A percentile compares a stretch with the other conserved stretches of the same genome.
Conservation (phyloP, 176 grass and related monocot genomes). For the Hordeum marinum region DNA sequence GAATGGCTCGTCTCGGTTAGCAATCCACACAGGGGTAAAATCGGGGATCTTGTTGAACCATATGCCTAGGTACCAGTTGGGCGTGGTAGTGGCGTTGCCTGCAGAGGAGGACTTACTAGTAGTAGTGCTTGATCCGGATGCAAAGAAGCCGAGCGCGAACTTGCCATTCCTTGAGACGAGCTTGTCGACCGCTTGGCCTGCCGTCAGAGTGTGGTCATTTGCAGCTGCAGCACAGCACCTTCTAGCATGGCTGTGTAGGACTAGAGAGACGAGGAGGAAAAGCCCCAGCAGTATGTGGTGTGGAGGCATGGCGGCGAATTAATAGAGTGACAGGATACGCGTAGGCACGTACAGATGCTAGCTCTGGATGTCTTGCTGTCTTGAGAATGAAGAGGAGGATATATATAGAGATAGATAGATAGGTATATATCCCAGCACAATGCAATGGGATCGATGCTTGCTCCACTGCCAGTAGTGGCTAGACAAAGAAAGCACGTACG, state of each 20-base stretch:
- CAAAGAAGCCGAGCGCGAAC: not conserved
- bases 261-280: not conserved
- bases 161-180: conserved; percentile 1
- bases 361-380: not conserved
- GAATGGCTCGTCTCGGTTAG: conserved; percentile 33
- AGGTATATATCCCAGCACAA: not conserved
- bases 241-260: not conserved
- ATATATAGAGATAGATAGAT: not conserved
- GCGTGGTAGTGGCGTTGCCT: not conserved
- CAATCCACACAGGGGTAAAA: conserved; percentile 36
- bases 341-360: not conserved
- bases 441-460: not conserved
- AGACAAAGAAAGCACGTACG: no score
- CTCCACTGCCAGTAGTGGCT: no score
- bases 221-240: not conserved
- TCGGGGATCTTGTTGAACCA: conserved; percentile 39
- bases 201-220: not conserved
- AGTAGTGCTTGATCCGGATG: not conserved
- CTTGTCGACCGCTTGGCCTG: not conserved
- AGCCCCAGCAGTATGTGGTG: not conserved
- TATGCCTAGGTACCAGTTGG: conserved; percentile 41
- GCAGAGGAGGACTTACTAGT: conserved; percentile 11
- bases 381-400: not conserved
- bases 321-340: not conserved
- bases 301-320: not conserved